Conservation (phyloP, 768 basidiomycete genomes). For the Porphyrellus cyaneotinctus region DNA sequence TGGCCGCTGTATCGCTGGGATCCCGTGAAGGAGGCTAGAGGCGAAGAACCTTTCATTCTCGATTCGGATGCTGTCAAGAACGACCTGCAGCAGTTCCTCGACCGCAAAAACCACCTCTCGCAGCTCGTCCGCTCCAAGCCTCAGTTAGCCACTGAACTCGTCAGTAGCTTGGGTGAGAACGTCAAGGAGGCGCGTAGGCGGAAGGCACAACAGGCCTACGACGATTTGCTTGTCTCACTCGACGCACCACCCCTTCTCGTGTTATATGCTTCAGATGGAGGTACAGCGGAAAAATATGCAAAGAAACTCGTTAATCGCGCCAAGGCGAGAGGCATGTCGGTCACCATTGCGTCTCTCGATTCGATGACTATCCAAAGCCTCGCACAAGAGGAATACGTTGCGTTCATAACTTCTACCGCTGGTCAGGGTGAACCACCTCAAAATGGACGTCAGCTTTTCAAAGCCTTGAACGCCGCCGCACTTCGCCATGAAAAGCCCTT, state of each 20-base stretch:
- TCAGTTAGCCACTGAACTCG: slow-evolving; percentile 75
- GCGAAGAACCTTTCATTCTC: slow-evolving; percentile 83
- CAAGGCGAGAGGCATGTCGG: slow-evolving; percentile 78
- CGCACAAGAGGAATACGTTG: slow-evolving; percentile 68
- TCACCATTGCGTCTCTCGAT: slow-evolving; percentile 74
- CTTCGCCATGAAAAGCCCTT: slow-evolving; percentile 51
- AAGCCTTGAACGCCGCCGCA: slow-evolving; percentile 67
- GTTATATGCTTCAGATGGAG: slow-evolving; percentile 94
- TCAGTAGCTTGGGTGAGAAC: slow-evolving; percentile 78
- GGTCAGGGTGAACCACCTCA: slow-evolving; percentile 98
- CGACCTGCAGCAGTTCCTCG: slow-evolving; percentile 89
- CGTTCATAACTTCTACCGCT: slow-evolving; percentile 86
- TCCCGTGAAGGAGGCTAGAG: slow-evolving; percentile 71
- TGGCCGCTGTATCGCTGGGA: slow-evolving; percentile 99
- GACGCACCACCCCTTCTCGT: slow-evolving; percentile 87
- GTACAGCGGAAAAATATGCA: slow-evolving; percentile 93
- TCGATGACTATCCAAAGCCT: slow-evolving; percentile 74
- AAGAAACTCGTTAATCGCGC: slow-evolving; percentile 82
- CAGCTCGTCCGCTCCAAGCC: slow-evolving; percentile 84
- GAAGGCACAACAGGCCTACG: slow-evolving; percentile 80
- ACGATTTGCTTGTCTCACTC: slow-evolving; percentile 74
- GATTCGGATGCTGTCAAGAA: slow-evolving; percentile 94
- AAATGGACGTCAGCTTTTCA: slow-evolving; percentile 89
- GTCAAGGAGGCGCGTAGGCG: slow-evolving; percentile 79
- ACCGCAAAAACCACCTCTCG: slow-evolving; percentile 93